Percentiles rank a stretch among this genome's conserved stretches.
phyloP scores from a whole-genome alignment of 139 green algal species.

The Asterochloris sp. region DNA sequence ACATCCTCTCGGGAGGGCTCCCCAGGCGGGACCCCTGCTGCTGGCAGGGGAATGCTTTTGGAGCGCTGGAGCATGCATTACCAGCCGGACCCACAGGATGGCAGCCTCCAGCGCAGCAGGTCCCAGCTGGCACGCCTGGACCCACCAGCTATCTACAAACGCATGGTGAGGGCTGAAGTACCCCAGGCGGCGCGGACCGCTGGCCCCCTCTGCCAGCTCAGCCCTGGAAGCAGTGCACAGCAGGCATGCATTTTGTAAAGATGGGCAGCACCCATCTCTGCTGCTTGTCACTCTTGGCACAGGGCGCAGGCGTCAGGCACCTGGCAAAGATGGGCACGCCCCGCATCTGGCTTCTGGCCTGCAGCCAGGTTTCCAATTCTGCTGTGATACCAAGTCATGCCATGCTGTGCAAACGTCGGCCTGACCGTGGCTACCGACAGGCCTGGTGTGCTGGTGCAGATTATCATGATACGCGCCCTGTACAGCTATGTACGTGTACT shows the following conservation, averaged over 20 bases:
- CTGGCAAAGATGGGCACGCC: not conserved
- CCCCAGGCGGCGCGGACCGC: too few relatives aligned
- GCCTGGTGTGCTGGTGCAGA: constrained; percentile 26
- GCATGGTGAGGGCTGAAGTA: constrained; percentile 24
- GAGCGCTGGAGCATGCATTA: constrained; percentile 63
- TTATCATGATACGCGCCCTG: constrained; percentile 63
- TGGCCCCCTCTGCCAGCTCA: too few relatives aligned
- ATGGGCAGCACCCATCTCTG: too few relatives aligned
- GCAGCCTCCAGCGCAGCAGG: constrained; percentile 19
- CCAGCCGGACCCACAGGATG: constrained; percentile 13
- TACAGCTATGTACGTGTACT: constrained; percentile 67
- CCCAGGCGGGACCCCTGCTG: too few relatives aligned
- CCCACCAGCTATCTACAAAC: constrained; percentile 51
- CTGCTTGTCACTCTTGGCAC: too few relatives aligned
- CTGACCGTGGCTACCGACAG: not conserved
- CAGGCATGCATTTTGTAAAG: too few relatives aligned
- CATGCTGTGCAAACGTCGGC: constrained; percentile 17
- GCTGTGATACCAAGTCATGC: too few relatives aligned
- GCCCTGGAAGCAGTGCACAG: too few relatives aligned
- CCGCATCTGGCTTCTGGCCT: too few relatives aligned
- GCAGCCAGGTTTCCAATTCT: too few relatives aligned
- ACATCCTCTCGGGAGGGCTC: too few relatives aligned
- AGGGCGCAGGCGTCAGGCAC: too few relatives aligned
- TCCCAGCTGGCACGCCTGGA: constrained; percentile 33
- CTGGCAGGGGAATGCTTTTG: constrained; percentile 34